phyloP scores from a whole-genome alignment of 495 filamentous ascomycete species.

The Penicillium pulvis region DNA sequence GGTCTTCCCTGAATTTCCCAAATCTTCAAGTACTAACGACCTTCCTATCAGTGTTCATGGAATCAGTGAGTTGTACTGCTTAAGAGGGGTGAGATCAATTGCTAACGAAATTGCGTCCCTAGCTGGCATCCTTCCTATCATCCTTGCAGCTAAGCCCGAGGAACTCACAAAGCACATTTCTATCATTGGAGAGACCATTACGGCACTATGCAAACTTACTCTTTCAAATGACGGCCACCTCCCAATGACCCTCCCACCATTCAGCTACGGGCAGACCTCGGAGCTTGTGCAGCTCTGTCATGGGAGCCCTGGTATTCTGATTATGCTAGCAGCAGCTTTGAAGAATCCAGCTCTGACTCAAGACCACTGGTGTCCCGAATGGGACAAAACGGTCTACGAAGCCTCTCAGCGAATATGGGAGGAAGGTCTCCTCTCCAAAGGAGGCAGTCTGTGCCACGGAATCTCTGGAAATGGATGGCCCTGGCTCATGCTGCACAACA shows the following conservation, averaged over 20 bases:
- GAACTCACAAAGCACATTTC: constrained; percentile 35
- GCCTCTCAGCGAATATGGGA: constrained; percentile 48
- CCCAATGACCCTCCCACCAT: constrained; percentile 36
- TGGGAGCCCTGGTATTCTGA: constrained; percentile 43
- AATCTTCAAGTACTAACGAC: constrained; percentile 5
- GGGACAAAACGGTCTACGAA: constrained; percentile 40
- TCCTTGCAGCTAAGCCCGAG: constrained; percentile 38
- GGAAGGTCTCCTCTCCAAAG: constrained; percentile 51
- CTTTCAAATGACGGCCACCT: constrained; percentile 45
- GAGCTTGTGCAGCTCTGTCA: constrained; percentile 52
- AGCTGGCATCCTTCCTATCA: constrained; percentile 47
- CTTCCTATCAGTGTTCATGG: constrained; percentile 31
- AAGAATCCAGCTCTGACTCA: constrained; percentile 27
- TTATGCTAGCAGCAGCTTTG: constrained; percentile 38
- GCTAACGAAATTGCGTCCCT: neutral
- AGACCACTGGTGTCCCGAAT: constrained; percentile 42
- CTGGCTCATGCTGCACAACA: constrained; percentile 38
- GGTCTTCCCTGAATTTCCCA: neutral
- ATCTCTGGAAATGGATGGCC: constrained; percentile 50
- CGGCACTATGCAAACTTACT: constrained; percentile 38
- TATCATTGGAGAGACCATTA: constrained; percentile 42
- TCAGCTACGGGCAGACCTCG: constrained; percentile 18
- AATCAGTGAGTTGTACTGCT: constrained; percentile 27
- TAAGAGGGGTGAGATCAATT: neutral
- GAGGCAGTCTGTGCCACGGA: constrained; percentile 50